A percentile compares a stretch with the other conserved stretches of the same genome.
Conservation (phyloP, 2,329 filamentous ascomycete genomes). For the Fusarium duplospermum region DNA sequence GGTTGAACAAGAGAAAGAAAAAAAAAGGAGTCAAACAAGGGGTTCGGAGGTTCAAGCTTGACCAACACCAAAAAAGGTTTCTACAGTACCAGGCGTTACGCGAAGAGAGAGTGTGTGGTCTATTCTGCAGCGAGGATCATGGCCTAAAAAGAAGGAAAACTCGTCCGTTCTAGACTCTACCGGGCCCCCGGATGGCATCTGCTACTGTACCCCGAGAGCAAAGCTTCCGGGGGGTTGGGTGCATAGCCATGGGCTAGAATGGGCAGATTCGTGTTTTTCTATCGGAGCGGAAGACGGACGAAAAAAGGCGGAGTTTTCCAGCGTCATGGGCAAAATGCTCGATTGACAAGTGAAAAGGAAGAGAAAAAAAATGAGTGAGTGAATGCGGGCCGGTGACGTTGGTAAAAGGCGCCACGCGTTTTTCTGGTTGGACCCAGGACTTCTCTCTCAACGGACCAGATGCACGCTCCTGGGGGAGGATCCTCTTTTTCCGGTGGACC, state of each 20-base stretch:
- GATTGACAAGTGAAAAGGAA: not conserved
- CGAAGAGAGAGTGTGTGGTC: not conserved
- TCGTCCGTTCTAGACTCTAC: slow-evolving; percentile 26
- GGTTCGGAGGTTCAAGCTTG: not conserved
- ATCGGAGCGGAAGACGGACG: not conserved
- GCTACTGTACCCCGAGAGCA: not conserved
- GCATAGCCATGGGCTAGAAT: not conserved
- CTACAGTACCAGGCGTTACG: not conserved
- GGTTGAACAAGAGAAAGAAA: not conserved
- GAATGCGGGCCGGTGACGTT: slow-evolving; percentile 43
- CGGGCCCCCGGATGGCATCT: not conserved
- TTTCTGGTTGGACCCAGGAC: slow-evolving; percentile 30
- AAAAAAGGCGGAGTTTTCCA: slow-evolving; percentile 25
- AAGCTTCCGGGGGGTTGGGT: not conserved
- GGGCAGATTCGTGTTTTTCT: slow-evolving; percentile 5
- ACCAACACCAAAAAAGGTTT: not conserved
- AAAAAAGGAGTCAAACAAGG: not conserved
- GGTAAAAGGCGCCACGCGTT: slow-evolving; percentile 32
- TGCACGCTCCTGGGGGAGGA: slow-evolving; percentile 17
- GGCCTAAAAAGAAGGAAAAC: not conserved
- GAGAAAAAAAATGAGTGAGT: not conserved
- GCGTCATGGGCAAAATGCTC: slow-evolving; percentile 5
- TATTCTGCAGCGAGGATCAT: not conserved
- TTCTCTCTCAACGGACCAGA: not conserved
- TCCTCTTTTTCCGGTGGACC: slow-evolving; percentile 44